Base-by-base conservation (phyloP, 1,139 yeast genomes). In the Meyerozyma athensensis region DNA sequence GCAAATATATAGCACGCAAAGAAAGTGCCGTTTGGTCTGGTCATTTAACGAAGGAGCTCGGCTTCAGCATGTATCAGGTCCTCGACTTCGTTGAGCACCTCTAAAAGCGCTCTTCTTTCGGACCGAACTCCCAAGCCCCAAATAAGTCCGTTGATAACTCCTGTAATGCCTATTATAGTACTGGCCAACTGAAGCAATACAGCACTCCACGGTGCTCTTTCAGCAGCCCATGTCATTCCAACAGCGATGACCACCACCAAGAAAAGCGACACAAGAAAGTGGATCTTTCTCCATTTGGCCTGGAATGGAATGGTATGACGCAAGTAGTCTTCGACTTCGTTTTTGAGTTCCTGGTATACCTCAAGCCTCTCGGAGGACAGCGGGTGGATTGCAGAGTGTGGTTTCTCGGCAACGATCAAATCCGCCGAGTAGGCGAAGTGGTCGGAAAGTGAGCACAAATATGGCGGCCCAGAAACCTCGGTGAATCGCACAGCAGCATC, bases 361-460 rank as follows among this genome's bases (percentile, higher is more conserved):
- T 59, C 48, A 9, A 63, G 50, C 34, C 58, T 61, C 26, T 58
- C 63, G 13, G 5, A 9, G 4, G 24, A 10, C 10, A 2, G 17
- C 17, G 17, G 17, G 18, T 18, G 34, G 4, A 7, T 14, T 17
- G 12, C 33, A 2, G 34, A 12, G 22, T 18, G 26, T 13, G 34
- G 30, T 8, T 19, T 26, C 7, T 20, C 12, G 7, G 18, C 28
- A 23, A 59, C 41, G 14, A 36, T 36, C 30, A 81, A 56, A 13
- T 77, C 76, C 13, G 86, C 81, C 22, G 77, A 66, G 51, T 89
- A 85, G 0, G 92, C 99, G 68, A 94, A 92, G 65, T 92, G 98
- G 56, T 92, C 99, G 0, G 96, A 87, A 47, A 77, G 82, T 4
- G 95, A 84, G 47, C 72, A 66, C 6, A 86, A 81, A 10, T 77